Percentiles rank a stretch among this genome's conserved stretches.
Evolutionary conservation across 2,329 filamentous ascomycete species (phyloP).

Genomic region (Aaosphaeria arxii): DNA sequence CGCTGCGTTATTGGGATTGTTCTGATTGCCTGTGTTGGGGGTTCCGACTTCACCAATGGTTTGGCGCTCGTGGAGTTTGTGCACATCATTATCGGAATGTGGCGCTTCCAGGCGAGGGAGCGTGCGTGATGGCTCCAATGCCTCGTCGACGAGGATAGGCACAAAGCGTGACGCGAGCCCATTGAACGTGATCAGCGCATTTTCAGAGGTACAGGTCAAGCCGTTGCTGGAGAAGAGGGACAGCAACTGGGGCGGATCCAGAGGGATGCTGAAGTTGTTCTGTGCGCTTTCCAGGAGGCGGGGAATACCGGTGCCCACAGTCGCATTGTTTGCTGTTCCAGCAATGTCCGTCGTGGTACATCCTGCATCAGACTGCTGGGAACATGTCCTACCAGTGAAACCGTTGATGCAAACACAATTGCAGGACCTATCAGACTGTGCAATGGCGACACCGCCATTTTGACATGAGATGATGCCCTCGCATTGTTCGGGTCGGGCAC

Average conservation of each 20-base stretch:
- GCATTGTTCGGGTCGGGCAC: slow-evolving; percentile 46
- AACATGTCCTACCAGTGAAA: slow-evolving; percentile 68
- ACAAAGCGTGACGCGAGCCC: slow-evolving; percentile 40
- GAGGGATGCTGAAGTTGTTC: slow-evolving; percentile 70
- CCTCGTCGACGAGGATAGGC: slow-evolving; percentile 16
- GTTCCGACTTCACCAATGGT: slow-evolving; percentile 31
- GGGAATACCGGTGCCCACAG: slow-evolving; percentile 75
- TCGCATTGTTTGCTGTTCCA: slow-evolving; percentile 55
- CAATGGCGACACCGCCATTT: slow-evolving; percentile 77
- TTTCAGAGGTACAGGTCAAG: slow-evolving; percentile 79
- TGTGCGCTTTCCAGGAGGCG: slow-evolving; percentile 65
- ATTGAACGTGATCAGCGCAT: slow-evolving; percentile 82
- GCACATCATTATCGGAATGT: slow-evolving; percentile 11
- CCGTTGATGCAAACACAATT: slow-evolving; percentile 87
- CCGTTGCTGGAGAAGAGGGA: slow-evolving; percentile 72
- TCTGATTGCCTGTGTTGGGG: slow-evolving; percentile 23
- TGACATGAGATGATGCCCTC: slow-evolving; percentile 62
- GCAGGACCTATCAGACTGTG: slow-evolving; percentile 63
- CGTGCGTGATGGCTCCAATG: slow-evolving; percentile 18
- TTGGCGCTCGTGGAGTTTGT: slow-evolving; percentile 16
- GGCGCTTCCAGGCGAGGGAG: slow-evolving; percentile 22
- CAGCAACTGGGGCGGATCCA: slow-evolving; percentile 68
- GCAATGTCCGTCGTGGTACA: slow-evolving; percentile 54
- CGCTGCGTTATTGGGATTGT: slow-evolving; percentile 9
- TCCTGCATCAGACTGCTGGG: slow-evolving; percentile 46